These are phyloP conservation scores for Stephanodiscus minutulus DNA, from an alignment of 108 stramenopile genomes.

Conservation along the genomic window DNA sequence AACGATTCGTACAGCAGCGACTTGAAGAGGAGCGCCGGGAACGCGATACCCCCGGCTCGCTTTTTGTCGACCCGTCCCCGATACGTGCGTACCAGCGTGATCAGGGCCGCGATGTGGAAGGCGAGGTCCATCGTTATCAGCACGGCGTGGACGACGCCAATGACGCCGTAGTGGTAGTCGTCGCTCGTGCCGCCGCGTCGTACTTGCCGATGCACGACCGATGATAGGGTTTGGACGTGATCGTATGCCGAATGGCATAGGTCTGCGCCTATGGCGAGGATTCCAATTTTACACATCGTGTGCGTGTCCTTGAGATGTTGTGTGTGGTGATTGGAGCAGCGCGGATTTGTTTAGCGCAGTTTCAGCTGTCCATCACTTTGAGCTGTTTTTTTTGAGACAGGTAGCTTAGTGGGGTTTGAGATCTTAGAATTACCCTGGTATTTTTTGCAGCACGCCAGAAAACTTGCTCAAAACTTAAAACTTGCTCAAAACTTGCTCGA, in stretches of 20 bases:
- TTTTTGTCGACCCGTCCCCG: slow-evolving; percentile 1
- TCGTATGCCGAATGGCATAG: slow-evolving; percentile 7
- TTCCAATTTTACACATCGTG: slow-evolving; percentile 11
- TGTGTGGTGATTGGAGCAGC: too few species aligned
- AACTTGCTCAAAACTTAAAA: too few species aligned
- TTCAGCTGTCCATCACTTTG: too few species aligned
- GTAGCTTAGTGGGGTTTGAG: too few species aligned
- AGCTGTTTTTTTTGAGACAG: too few species aligned
- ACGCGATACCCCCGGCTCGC: not conserved
- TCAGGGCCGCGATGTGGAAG: not conserved
- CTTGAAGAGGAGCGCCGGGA: not conserved
- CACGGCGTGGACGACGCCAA: not conserved
- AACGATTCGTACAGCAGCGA: not conserved
- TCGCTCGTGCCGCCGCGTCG: not conserved
- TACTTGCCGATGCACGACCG: not conserved
- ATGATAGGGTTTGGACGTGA: slow-evolving; percentile 2
- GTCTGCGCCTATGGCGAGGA: slow-evolving; percentile 3
- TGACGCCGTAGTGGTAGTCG: not conserved
- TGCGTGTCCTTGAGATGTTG: too few species aligned
- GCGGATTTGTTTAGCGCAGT: too few species aligned
- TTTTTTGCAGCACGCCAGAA: too few species aligned
- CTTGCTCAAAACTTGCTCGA: too few species aligned
- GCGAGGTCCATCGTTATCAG: not conserved
- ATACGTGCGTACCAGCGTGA: not conserved
- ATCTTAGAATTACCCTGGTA: too few species aligned